Conservation (phyloP, 1,284 basidiomycete genomes). For the Austroboletus rostrupii region DNA sequence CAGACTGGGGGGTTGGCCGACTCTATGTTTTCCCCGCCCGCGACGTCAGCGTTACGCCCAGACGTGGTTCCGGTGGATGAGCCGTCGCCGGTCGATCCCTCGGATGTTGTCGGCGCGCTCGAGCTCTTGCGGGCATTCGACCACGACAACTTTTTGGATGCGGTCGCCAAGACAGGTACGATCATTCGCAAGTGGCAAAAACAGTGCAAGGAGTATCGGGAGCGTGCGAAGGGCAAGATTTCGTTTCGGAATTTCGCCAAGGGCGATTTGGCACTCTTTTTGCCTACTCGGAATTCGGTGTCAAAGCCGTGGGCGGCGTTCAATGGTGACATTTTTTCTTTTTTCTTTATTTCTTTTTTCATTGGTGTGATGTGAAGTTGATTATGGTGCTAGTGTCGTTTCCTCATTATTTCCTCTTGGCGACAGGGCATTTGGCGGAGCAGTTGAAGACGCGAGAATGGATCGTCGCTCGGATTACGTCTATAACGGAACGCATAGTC, state of each 20-base stretch:
- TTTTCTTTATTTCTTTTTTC: neutral
- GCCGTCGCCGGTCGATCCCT: conserved; percentile 68
- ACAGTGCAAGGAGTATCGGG: conserved; percentile 90
- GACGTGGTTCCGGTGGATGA: conserved; percentile 54
- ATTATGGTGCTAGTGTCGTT: conserved; percentile 65
- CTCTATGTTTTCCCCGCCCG: conserved; percentile 43
- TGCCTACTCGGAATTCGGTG: conserved; percentile 91
- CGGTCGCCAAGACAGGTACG: conserved; percentile 73
- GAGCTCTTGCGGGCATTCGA: conserved; percentile 72
- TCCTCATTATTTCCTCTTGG: conserved; percentile 95
- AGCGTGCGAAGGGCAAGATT: conserved; percentile 89
- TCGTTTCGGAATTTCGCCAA: conserved; percentile 91
- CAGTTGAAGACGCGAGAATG: conserved; percentile 86
- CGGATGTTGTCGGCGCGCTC: conserved; percentile 64
- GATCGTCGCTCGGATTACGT: conserved; percentile 90
- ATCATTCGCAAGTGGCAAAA: conserved; percentile 96
- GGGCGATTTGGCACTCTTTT: conserved; percentile 91
- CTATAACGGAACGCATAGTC: conserved; percentile 82
- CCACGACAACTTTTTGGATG: conserved; percentile 80
- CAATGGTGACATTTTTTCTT: conserved; percentile 57
- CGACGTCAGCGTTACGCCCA: conserved; percentile 39
- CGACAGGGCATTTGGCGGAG: conserved; percentile 79
- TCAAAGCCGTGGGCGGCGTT: conserved; percentile 97
- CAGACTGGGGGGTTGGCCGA: conserved; percentile 37
- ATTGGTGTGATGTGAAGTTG: neutral